phyloP scores from a whole-genome alignment of 306 rosid species.

The Begonia loranthoides region DNA sequence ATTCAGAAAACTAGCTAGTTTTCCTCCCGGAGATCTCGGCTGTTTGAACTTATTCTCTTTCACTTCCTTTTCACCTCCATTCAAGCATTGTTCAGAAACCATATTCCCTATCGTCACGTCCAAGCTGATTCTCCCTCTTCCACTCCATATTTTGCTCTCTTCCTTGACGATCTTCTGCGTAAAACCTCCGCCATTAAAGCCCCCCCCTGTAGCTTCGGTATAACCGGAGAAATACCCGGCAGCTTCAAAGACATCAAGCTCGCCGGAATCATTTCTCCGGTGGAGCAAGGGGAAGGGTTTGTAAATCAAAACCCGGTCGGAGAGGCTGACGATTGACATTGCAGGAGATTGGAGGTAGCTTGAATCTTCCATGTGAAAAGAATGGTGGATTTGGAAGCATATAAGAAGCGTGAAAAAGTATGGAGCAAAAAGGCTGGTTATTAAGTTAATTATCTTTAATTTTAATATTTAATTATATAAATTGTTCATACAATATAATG shows the following conservation, averaged over 20 bases:
- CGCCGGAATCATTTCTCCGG: constrained; percentile 60
- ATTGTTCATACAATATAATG: too few species aligned
- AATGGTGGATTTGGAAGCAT: background rate
- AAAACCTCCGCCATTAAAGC: background rate
- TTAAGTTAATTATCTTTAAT: too few species aligned
- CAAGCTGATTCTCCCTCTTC: constrained; percentile 71
- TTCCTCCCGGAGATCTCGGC: constrained; percentile 94
- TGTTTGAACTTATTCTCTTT: constrained; percentile 66
- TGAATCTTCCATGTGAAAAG: background rate
- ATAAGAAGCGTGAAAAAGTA: background rate
- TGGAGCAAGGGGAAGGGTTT: constrained; percentile 45
- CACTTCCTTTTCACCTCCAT: constrained; percentile 3
- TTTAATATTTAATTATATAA: too few species aligned
- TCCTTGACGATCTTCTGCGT: constrained; percentile 43
- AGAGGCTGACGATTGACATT: constrained; percentile 52
- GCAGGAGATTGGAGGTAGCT: constrained; percentile 7
- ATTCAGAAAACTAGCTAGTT: constrained; percentile 81
- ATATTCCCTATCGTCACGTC: constrained; percentile 62
- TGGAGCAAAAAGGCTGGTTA: background rate
- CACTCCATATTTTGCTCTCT: constrained; percentile 19
- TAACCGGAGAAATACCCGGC: constrained; percentile 79
- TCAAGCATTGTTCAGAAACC: too few species aligned
- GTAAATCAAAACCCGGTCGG: constrained; percentile 40
- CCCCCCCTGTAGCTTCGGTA: constrained; percentile 27
- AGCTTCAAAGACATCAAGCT: constrained; percentile 92